phyloP scores from a whole-genome alignment of 208 protist species.

The Leishmania tarentolae region DNA sequence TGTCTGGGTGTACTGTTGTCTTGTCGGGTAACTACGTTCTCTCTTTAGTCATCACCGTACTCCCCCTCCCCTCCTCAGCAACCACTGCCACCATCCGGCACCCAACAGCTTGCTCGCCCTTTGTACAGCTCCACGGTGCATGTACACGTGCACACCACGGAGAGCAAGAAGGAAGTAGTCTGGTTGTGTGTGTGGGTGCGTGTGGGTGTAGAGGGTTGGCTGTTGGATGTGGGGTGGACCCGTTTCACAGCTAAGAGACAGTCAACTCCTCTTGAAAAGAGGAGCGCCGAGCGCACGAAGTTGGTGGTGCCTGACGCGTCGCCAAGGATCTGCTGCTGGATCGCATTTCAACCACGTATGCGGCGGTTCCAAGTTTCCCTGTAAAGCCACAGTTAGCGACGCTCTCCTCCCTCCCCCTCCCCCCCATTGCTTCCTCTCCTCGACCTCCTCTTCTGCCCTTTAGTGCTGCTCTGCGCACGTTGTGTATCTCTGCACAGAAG shows the following conservation, averaged over 20 bases:
- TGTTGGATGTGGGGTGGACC: neutral
- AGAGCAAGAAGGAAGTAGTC: neutral
- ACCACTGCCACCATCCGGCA: neutral
- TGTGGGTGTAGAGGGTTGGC: neutral
- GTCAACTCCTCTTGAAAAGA: slow-evolving; percentile 1
- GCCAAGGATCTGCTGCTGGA: neutral
- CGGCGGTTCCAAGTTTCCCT: neutral
- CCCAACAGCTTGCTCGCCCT: neutral
- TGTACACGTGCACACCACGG: neutral
- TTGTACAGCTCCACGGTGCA: neutral
- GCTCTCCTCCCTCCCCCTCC: neutral
- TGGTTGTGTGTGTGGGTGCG: neutral
- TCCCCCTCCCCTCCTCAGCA: neutral
- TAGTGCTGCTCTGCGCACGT: neutral
- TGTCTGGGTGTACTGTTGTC: neutral
- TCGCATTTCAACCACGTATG: neutral
- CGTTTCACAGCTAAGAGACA: neutral
- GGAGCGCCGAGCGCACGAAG: neutral
- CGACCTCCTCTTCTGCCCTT: neutral
- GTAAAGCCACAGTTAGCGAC: neutral
- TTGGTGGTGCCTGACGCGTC: neutral
- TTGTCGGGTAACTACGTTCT: neutral
- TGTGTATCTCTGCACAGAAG: neutral
- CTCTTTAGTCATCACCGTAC: neutral
- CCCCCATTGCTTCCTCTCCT: neutral